Evolutionary conservation across 2,329 filamentous ascomycete genomes (phyloP).

Genomic region (Cryphonectria japonica): DNA sequence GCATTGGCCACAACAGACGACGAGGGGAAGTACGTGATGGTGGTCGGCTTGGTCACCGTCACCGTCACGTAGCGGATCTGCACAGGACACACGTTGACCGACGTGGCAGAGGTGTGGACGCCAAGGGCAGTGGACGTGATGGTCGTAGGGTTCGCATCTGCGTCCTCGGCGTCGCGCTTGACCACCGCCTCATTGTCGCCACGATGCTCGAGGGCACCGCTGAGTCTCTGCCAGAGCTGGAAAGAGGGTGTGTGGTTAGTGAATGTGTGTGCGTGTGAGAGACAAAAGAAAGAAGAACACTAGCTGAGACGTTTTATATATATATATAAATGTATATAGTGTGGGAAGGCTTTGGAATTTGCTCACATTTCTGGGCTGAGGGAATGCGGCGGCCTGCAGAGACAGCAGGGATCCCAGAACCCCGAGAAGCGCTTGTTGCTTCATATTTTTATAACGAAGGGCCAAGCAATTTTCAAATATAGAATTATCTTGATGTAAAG

Average conservation of each 20-base stretch:
- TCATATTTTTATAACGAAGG: conserved; percentile 13
- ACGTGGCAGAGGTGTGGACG: not conserved
- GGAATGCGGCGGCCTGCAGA: conserved; percentile 9
- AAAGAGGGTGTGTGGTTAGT: not conserved
- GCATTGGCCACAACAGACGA: not conserved
- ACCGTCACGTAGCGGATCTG: conserved; percentile 14
- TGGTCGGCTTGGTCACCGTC: conserved; percentile 12
- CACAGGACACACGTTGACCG: conserved; percentile 5
- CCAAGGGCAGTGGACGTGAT: not conserved
- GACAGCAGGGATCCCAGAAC: conserved; percentile 13
- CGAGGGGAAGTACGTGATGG: conserved; percentile 7
- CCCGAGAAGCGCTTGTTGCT: conserved; percentile 17
- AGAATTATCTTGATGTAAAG: not conserved
- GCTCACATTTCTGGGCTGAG: conserved; percentile 15
- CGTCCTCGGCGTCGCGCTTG: conserved; percentile 1
- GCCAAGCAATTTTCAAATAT: not conserved
- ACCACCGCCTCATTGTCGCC: not conserved
- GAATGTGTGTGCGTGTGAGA: too few relatives aligned
- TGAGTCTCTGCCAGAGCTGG: conserved; percentile 18
- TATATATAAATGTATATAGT: not conserved
- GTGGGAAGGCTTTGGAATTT: not conserved
- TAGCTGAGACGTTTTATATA: too few relatives aligned
- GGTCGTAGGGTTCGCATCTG: conserved; percentile 13
- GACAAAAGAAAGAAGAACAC: too few relatives aligned
- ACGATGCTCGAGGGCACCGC: conserved; percentile 4